Percentiles rank a stretch among this genome's conserved stretches.
phyloP scores from a whole-genome alignment of 75 land plant genomes.

The Cryptomeria japonica region DNA sequence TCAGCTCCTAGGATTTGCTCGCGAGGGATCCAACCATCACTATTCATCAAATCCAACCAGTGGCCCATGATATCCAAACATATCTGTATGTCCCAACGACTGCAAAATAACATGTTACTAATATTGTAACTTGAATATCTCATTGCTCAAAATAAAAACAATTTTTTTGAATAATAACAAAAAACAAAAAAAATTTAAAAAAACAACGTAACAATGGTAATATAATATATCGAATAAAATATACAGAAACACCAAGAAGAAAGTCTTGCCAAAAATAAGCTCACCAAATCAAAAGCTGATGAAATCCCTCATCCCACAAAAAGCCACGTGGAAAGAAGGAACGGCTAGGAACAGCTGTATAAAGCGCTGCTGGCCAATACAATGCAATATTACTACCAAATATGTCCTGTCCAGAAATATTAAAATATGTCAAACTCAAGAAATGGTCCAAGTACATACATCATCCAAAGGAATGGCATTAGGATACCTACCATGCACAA shows the following conservation, averaged over 20 bases:
- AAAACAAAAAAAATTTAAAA: neutral
- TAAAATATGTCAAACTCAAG: conserved; percentile 2
- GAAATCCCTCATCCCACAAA: conserved; percentile 99
- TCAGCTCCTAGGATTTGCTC: conserved; percentile 96
- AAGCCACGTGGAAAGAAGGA: conserved; percentile 99
- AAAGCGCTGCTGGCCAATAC: conserved; percentile 97
- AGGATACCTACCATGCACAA: neutral
- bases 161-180: neutral
- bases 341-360: conserved; percentile 96
- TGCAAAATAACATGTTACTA: conserved; percentile 12
- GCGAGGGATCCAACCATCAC: conserved; percentile 99
- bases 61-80: conserved; percentile 92
- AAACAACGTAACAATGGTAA: neutral
- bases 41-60: conserved; percentile 95
- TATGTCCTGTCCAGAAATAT: conserved; percentile 31
- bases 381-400: conserved; percentile 34
- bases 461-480: conserved; percentile 1
- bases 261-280: conserved; percentile 7
- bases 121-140: neutral
- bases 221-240: neutral
- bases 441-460: neutral
- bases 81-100: conserved; percentile 90
- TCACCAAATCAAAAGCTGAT: conserved; percentile 89
- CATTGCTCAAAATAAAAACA: neutral
- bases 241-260: neutral